These are phyloP conservation scores for Penicillium cinerascens DNA, from an alignment of 495 filamentous ascomycete genomes.

Conservation along the genomic window DNA sequence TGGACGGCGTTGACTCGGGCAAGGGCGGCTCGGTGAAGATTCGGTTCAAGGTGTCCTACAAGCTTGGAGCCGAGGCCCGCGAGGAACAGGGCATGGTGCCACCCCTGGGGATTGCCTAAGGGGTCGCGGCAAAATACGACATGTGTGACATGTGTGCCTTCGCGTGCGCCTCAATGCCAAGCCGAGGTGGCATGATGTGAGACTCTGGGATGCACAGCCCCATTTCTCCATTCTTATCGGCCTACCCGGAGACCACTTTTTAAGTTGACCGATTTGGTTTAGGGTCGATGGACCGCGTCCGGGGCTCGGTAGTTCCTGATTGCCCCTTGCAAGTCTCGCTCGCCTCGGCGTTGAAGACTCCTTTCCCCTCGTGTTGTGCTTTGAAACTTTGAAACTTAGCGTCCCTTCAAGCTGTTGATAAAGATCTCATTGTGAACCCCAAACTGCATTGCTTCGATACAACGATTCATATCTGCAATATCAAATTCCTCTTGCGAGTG, in stretches of 20 bases:
- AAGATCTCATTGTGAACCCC: conserved; percentile 9
- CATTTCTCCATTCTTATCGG: too few species aligned
- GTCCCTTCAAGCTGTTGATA: conserved; percentile 25
- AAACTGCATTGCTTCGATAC: conserved; percentile 8
- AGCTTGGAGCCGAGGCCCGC: conserved; percentile 58
- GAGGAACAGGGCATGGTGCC: conserved; percentile 88
- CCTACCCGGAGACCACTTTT: too few species aligned
- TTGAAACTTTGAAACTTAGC: conserved; percentile 28
- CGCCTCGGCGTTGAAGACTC: neutral
- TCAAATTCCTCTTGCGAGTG: neutral
- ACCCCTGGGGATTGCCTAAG: conserved; percentile 69
- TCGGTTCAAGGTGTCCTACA: conserved; percentile 82
- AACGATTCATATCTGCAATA: neutral
- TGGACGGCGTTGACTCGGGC: conserved; percentile 66
- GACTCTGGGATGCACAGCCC: too few species aligned
- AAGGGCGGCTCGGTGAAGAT: conserved; percentile 79
- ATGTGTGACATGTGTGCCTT: neutral
- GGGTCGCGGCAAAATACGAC: neutral
- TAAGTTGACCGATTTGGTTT: too few species aligned
- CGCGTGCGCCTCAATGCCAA: too few species aligned
- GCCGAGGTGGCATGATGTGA: neutral
- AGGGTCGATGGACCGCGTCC: too few species aligned
- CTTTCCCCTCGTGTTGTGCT: conserved; percentile 2
- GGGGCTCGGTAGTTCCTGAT: too few species aligned
- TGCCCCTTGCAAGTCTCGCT: neutral